A percentile compares a stretch with the other conserved stretches of the same genome.
Conservation (phyloP, 768 basidiomycete genomes). For the Termitomyces sp. region DNA sequence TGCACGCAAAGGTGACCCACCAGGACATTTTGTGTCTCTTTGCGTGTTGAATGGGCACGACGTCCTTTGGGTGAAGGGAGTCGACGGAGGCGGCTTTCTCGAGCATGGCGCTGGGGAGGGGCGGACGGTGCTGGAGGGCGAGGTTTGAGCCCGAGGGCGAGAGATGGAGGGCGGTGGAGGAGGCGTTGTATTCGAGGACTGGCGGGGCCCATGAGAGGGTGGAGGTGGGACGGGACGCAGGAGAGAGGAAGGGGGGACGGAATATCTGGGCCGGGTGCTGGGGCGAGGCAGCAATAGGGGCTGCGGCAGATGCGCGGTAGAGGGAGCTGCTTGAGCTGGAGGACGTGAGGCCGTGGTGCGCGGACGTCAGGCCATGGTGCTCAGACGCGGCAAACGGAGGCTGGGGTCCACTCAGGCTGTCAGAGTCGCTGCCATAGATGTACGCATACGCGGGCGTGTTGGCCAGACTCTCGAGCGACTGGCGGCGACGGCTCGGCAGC, state of each 20-base stretch:
- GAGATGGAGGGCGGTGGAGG: slow-evolving; percentile 25
- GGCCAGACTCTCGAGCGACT: slow-evolving; percentile 40
- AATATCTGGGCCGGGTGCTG: slow-evolving; percentile 55
- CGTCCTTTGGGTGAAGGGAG: not conserved
- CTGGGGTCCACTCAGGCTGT: slow-evolving; percentile 30
- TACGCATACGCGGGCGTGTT: slow-evolving; percentile 15
- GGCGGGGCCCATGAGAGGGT: slow-evolving; percentile 52
- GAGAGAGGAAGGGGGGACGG: slow-evolving; percentile 67
- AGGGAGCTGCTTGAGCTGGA: slow-evolving; percentile 28
- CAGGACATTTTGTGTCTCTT: slow-evolving; percentile 25
- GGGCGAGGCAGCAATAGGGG: slow-evolving; percentile 25
- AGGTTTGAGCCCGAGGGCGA: slow-evolving; percentile 21
- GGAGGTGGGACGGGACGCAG: slow-evolving; percentile 61
- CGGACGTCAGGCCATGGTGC: not conserved
- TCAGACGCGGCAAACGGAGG: not conserved
- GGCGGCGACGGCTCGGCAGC: slow-evolving; percentile 34
- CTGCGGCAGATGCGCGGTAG: slow-evolving; percentile 44
- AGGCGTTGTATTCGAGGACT: slow-evolving; percentile 10
- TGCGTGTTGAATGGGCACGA: not conserved
- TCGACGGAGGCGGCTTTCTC: slow-evolving; percentile 21
- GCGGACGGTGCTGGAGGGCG: slow-evolving; percentile 41
- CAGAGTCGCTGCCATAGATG: slow-evolving; percentile 16
- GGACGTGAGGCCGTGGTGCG: not conserved
- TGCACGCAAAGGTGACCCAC: slow-evolving; percentile 48
- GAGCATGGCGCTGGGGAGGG: slow-evolving; percentile 48